Evolutionary conservation across 1,284 basidiomycete species (phyloP).

Genomic region (Mycena citricolor): DNA sequence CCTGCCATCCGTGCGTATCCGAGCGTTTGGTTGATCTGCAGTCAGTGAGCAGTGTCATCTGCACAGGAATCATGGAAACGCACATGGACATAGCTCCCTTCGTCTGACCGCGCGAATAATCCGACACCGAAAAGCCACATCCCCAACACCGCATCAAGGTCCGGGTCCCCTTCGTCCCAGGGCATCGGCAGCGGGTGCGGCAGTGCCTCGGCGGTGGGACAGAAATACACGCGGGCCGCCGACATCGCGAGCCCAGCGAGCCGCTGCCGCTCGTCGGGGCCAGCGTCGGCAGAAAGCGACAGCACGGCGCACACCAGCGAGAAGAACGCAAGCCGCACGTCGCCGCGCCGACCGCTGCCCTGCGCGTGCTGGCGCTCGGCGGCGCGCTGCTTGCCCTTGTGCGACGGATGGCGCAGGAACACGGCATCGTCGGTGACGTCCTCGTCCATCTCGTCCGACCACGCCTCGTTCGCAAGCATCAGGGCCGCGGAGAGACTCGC

Average conservation of each 20-base stretch:
- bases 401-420: background rate
- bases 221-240: slow-evolving; percentile 14
- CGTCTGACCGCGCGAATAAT: background rate
- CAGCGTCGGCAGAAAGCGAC: background rate
- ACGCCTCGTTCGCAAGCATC: background rate
- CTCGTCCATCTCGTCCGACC: slow-evolving; percentile 1
- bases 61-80: slow-evolving; percentile 1
- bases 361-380: background rate
- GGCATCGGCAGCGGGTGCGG: background rate
- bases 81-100: slow-evolving; percentile 19
- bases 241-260: slow-evolving; percentile 4
- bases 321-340: slow-evolving; percentile 18
- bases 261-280: background rate
- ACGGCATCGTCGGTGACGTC: background rate
- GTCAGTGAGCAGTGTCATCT: background rate
- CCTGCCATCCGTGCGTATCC: slow-evolving; percentile 12
- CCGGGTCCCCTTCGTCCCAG: slow-evolving; percentile 1
- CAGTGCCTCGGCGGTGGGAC: background rate
- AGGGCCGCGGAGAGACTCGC: slow-evolving; percentile 7
- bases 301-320: slow-evolving; percentile 19
- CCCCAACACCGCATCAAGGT: slow-evolving; percentile 15
- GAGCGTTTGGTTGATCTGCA: slow-evolving; percentile 16
- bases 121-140: slow-evolving; percentile 15
- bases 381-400: no score
- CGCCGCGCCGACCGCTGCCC: slow-evolving; percentile 5